Base-by-base conservation (phyloP, 192 early-diverging fungal species). In the Podila horticola region DNA sequence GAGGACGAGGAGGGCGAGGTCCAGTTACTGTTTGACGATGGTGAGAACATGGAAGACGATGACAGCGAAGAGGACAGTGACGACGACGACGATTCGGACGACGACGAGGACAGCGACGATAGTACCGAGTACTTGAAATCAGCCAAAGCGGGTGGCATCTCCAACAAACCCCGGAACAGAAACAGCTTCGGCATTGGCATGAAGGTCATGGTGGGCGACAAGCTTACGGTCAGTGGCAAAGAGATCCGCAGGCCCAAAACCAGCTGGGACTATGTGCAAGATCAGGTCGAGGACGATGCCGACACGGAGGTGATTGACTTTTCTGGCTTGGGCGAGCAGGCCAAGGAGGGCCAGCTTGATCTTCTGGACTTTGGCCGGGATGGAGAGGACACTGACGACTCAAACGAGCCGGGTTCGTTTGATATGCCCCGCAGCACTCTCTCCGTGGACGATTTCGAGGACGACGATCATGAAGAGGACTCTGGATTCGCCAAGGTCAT, bases 191-290 rank as follows among this genome's bases (percentile, higher is more conserved):
- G 79, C 28, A 69, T 75, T 58, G 68, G 70, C 15, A 81, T 81
- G 77, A 81, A 81, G 55, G 71, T 73, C 61, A 81, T 81, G 77
- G 77, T 81, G 11, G 71, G 71, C 52, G 71, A 81, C 62, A 81
- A 81, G 57, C 49, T 73, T 9, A 81, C 71, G 0, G 77, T 73
- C 12, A 71, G 69, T 31, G 77, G 77, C 52, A 81, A 81, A 67
- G 77, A 81, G 49, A 81, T 81, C 57, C 59, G 77, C 22, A 73
- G 69, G 58, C 77, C 77, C 22, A 81, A 72, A 58, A 81, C 77
- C 5, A 81, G 77, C 45, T 81, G 77, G 77, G 77, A 81, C 52
- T 72, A 72, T 26, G 67, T 81, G 15, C 77, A 72, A 49, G 77
- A 69, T 15, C 70, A 73, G 57, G 62, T 81, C 2, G 60, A 71